These are phyloP conservation scores for Gentiana macrophylla DNA, from an alignment of 257 asterid species.

Conservation along the genomic window DNA sequence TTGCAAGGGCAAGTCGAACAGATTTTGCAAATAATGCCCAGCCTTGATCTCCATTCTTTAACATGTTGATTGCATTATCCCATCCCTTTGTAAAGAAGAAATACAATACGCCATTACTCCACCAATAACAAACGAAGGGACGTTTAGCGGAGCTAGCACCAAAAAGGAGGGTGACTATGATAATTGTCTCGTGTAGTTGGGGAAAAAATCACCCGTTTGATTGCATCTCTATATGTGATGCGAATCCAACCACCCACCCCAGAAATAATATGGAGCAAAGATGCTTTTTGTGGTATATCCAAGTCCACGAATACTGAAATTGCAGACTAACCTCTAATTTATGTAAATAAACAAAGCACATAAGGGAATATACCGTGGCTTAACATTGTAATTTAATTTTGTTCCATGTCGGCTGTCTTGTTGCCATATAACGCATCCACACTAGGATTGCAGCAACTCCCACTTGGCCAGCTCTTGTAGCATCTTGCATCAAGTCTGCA, in stretches of 20 bases:
- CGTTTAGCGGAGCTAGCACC: no score
- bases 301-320: no score
- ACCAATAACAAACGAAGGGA: no score
- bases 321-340: no score
- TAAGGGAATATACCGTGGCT: conserved; percentile 70
- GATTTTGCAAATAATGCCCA: conserved; percentile 97
- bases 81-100: conserved; percentile 54
- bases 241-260: no score
- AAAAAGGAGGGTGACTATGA: no score
- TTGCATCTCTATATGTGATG: no score
- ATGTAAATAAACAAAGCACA: background rate
- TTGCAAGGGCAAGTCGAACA: conserved; percentile 82
- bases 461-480: conserved; percentile 62
- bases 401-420: conserved; percentile 96
- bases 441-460: conserved; percentile 94
- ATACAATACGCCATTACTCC: background rate
- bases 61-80: conserved; percentile 71
- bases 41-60: conserved; percentile 38
- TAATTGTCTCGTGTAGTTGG: no score
- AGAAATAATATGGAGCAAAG: background rate
- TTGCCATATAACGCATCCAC: conserved; percentile 99
- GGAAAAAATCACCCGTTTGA: no score
- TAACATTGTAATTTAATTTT: conserved; percentile 96
- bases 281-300: no score
- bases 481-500: conserved; percentile 81